Base-by-base conservation (phyloP, 2,329 filamentous ascomycete species). In the Arthrobotrys entomopaga region DNA sequence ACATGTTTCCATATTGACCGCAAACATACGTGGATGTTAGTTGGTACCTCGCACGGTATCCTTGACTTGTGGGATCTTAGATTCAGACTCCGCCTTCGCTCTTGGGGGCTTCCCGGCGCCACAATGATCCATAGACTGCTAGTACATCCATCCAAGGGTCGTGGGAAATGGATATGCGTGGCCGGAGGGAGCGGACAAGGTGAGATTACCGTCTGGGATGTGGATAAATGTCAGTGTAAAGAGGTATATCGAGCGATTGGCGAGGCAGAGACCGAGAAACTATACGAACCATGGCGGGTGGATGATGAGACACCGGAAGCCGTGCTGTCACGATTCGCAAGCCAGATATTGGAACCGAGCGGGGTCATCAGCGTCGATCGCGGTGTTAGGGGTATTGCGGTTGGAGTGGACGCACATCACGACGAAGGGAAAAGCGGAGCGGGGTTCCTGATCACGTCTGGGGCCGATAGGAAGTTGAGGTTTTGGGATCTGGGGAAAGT, bases 11-110 rank as follows among this genome's bases (percentile, higher is more conserved):
- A 91, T 79, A 86, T 97, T 34, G 93, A 97, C 79, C 87, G 88
- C 67, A 91, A 89, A 80, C 89, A 91, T 58, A 93, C 95, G 79
- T 99, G 95, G 95, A 84, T 99, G 2, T 86, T 96, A 1, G 83
- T 98, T 0, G 95, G 93, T 40, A 99, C 96, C 0, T 92, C 92
- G 0, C 93, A 98, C 80, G 95, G 96, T 40, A 90, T 98, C 26
- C 84, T 99, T 6, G 91, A 96, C 80, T 86, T 99, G 0, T 99
- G 95, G 95, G 95, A 99, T 81, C 85, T 99, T 46, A 90, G 95
- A n/a, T 99, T 99, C 84, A 90, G 89, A 77, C 87, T 98, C 78
- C 88, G 92, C 20, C 84, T 98, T 22, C 93, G 91, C 80, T 91
- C 90, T 13, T 98, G 93, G 92, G 92, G 92, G 0, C 86, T 97